Conservation (phyloP, 176 grass and related monocot genomes). For the Eleusine indica region DNA sequence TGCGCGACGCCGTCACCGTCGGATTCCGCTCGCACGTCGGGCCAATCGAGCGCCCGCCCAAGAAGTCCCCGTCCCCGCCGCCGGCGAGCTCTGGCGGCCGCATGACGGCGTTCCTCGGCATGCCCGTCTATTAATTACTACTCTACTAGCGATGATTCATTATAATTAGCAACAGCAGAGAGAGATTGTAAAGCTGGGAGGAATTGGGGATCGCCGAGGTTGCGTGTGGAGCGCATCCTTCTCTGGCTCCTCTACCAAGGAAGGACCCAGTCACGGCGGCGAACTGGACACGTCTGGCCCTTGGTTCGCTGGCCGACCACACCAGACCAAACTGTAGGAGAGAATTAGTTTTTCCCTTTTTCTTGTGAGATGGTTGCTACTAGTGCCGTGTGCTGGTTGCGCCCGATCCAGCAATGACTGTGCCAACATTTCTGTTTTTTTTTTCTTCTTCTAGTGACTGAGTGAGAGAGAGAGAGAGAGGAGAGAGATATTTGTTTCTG, state of each 20-base stretch:
- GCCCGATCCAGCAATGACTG: no score
- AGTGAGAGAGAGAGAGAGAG: constrained; percentile 20
- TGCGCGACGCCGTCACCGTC: constrained; percentile 64
- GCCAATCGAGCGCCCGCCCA: constrained; percentile 74
- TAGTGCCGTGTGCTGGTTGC: not conserved
- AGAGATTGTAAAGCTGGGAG: not conserved
- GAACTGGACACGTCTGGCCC: not conserved
- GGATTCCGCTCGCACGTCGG: constrained; percentile 77
- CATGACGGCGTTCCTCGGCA: constrained; percentile 5
- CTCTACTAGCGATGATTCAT: not conserved
- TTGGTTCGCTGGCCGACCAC: no score
- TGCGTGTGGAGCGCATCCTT: constrained; percentile 6
- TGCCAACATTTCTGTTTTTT: not conserved
- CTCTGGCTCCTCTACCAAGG: not conserved
- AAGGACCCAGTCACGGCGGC: not conserved
- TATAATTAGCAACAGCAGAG: not conserved
- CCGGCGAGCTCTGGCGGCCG: not conserved
- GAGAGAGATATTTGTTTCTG: constrained; percentile 32
- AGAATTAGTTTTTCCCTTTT: not conserved
- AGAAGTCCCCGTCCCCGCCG: constrained; percentile 46
- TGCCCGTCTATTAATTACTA: constrained; percentile 37
- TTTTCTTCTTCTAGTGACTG: not conserved
- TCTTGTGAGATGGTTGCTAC: not conserved
- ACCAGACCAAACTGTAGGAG: no score
- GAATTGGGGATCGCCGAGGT: constrained; percentile 1